phyloP scores from a whole-genome alignment of 768 basidiomycete species.

The Rhodotorula babjevae region DNA sequence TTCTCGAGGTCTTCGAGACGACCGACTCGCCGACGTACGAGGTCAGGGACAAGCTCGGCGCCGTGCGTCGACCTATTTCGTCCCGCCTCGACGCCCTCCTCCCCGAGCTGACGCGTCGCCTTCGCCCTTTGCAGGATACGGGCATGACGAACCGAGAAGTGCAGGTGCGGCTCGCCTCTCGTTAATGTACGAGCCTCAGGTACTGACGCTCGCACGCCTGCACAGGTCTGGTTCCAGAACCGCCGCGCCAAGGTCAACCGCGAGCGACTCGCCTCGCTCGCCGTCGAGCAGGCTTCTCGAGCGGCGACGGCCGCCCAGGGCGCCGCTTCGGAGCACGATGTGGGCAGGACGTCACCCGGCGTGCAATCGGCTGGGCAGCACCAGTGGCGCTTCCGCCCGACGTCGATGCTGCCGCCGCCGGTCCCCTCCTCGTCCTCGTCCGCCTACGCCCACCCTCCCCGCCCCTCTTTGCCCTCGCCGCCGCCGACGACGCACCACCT shows the following conservation, averaged over 20 bases:
- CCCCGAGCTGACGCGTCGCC: no score
- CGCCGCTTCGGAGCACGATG: neutral
- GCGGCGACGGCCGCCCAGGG: neutral
- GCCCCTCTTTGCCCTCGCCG: neutral
- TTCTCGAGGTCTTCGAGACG: conserved; percentile 46
- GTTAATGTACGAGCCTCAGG: no score
- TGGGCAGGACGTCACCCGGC: neutral
- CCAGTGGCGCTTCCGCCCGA: conserved; percentile 2
- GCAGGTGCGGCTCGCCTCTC: conserved; percentile 7
- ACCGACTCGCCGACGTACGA: conserved; percentile 35
- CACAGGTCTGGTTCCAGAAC: conserved; percentile 45
- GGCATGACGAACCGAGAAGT: conserved; percentile 50
- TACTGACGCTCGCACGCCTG: no score
- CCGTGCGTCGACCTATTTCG: neutral
- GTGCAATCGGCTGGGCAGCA: neutral
- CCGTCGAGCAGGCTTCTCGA: neutral
- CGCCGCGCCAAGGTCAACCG: conserved; percentile 35
- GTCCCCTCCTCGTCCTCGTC: neutral
- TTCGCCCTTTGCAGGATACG: conserved; percentile 41
- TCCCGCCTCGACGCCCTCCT: conserved; percentile 1
- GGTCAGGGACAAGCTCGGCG: conserved; percentile 9
- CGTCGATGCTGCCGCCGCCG: neutral
- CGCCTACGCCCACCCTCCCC: neutral
- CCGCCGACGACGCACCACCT: neutral
- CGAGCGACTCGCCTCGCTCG: neutral